Base-by-base conservation (phyloP, 208 protist genomes). In the Naegleria fowleri region DNA sequence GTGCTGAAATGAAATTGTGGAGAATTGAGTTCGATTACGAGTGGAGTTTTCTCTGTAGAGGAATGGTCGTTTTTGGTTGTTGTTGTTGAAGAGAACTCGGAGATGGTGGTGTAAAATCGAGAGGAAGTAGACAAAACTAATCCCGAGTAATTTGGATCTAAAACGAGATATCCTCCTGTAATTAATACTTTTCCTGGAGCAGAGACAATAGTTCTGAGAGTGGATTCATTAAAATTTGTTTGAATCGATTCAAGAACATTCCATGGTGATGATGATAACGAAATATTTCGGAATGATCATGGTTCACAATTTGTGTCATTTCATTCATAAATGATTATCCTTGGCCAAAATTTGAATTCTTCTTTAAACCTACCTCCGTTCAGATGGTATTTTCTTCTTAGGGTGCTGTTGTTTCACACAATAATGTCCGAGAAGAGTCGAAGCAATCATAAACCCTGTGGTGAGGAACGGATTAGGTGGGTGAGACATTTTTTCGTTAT, bases 121-220 rank as follows among this genome's bases (percentile, higher is more conserved):
- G 97, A 95, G 58, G 95, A 96, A 85, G 98, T 95, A 76, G 96
- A 95, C 85, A 99, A 95, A 25, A 98, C 98, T 88, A 98, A 95
- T 85, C 97, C 97, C 48, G 95, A 92, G 91, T 99, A 98, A 39
- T 94, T 92, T 5, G 93, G 92, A 91, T 98, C 95, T 0, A 98
- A 95, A 89, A 99, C 96, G 33, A 98, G 94, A 92, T 99, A 99
- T 29, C 97, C 97, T 87, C 98, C 98, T 76, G 96, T 94, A 84
- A 99, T 96, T 22, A 99, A 95, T 1, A 99, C 97, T 92, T 99
- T 99, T 13, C 98, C 98, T 15, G 97, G 96, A 85, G 96, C 95
- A 7, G 97, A 98, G 9, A 95, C 96, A 75, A 93, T 90, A 85
- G 94, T 94, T 48, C 13, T 88, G 9, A 67, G 19, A 67, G 19